Conservation (phyloP, 1,284 basidiomycete genomes). For the Ustilago bromivora region DNA sequence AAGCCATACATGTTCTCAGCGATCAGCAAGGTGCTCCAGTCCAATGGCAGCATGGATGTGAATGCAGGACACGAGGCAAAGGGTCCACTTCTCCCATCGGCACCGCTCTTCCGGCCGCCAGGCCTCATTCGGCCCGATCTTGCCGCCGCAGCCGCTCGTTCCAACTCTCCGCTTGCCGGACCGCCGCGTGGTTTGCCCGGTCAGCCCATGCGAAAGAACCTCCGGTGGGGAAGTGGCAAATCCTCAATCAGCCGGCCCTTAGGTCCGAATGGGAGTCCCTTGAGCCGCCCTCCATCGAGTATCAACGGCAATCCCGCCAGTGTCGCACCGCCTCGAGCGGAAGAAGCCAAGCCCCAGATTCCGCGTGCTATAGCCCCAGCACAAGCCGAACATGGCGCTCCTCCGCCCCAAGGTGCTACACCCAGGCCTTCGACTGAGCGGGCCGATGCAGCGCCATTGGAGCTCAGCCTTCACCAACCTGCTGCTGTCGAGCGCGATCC, state of each 20-base stretch:
- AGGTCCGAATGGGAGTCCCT: conserved; percentile 44
- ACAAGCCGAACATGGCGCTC: background rate
- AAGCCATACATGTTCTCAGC: conserved; percentile 50
- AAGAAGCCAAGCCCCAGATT: conserved; percentile 12
- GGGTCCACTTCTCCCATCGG: conserved; percentile 37
- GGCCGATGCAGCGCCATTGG: conserved; percentile 16
- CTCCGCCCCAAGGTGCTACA: background rate
- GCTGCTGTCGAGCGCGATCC: conserved; percentile 3
- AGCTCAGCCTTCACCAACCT: conserved; percentile 21
- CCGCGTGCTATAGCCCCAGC: conserved; percentile 2
- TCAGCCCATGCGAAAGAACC: conserved; percentile 65
- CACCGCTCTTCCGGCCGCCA: conserved; percentile 33
- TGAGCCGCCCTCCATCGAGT: conserved; percentile 28
- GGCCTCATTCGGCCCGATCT: conserved; percentile 35
- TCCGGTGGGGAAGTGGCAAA: conserved; percentile 68
- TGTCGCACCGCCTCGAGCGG: conserved; percentile 11
- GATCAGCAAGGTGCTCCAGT: conserved; percentile 46
- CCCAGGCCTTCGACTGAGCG: background rate
- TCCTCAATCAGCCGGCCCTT: conserved; percentile 57
- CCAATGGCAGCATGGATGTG: conserved; percentile 25
- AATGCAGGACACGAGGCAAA: conserved; percentile 16
- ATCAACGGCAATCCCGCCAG: conserved; percentile 37
- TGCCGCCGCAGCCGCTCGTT: conserved; percentile 42
- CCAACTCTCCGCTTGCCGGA: conserved; percentile 53
- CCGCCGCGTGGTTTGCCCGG: conserved; percentile 51